Evolutionary conservation across 2,329 filamentous ascomycete species (phyloP), one percentile per base, ranked within the genome.

Genomic region (Hymenoscyphus infarciens): DNA sequence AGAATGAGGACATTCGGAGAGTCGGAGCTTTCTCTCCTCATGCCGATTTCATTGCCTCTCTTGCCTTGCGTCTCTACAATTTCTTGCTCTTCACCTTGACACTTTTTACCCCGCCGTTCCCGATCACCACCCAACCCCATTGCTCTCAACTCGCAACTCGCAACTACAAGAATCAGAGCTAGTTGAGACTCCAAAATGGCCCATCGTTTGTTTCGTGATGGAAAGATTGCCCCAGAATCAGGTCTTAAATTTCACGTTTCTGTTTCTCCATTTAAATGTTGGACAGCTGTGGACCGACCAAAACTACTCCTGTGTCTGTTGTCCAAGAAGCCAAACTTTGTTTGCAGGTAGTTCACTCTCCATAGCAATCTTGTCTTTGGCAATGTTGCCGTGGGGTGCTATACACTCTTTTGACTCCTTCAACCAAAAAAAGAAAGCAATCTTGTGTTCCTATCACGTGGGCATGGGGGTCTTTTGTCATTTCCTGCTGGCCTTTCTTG

Each of bases 391-490:
- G 45, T 22, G 19, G 8, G 45, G 11, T 52, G 19, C 5, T 13
- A 52, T 52, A 22, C 19, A 25, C 22, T 42, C 10, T 60, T 63
- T 60, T 59, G 54, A 57, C 29, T 39, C 64, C 64, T 65, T 64
- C 58, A 63, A 67, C 63, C 52, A 59, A n/a, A 66, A 69, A 66
- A 70, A 68, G 62, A 62, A 64, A 66, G 27, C 55, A 53, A 49
- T n/a, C 61, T 52, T 52, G 45, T 22, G 11, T 13, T 8, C 19
- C 13, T 11, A 38, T 57, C 56, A 57, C 56, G 56, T 57, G 56
- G 45, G 45, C 10, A 52, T 25, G 45, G 45, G 35, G 19, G 11
- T 52, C 45, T 52, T 49, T 13, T 49, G 42, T 49, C 42, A 49
- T 22, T 49, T 49, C 19, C n/a, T 49, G 45, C 19, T 13, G 45